These are phyloP conservation scores for Pythium monospermum DNA, from an alignment of 352 stramenopile species.

Conservation along the genomic window DNA sequence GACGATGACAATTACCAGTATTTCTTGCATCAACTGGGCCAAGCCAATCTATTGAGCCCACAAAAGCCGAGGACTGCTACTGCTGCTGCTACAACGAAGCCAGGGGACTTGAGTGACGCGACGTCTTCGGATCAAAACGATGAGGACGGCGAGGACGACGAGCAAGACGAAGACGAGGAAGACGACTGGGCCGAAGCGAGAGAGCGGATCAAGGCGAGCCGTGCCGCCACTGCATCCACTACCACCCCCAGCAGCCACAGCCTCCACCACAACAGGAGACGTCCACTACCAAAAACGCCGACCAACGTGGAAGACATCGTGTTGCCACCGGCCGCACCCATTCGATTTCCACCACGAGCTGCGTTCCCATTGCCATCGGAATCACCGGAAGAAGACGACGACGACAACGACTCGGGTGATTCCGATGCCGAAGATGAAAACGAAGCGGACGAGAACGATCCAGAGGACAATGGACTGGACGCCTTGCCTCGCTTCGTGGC, in stretches of 20 bases:
- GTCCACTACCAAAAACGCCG: background rate
- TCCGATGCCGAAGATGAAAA: slow-evolving; percentile 15
- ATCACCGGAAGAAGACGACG: background rate
- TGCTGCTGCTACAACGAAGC: background rate
- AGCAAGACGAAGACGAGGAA: slow-evolving; percentile 2
- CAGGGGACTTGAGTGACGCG: background rate
- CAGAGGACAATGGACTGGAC: slow-evolving; percentile 17
- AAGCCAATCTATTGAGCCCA: slow-evolving; percentile 39
- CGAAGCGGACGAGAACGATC: too few relatives aligned
- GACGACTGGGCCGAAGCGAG: slow-evolving; percentile 12
- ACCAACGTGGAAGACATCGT: slow-evolving; percentile 11
- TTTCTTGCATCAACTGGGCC: slow-evolving; percentile 52
- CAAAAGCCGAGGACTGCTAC: too few relatives aligned
- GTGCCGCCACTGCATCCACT: background rate
- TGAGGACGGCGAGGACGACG: too few relatives aligned
- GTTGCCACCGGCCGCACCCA: slow-evolving; percentile 11
- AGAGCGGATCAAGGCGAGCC: slow-evolving; percentile 3
- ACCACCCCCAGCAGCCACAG: background rate
- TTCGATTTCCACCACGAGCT: slow-evolving; percentile 9
- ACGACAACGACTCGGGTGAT: slow-evolving; percentile 1
- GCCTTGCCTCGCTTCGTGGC: slow-evolving; percentile 9
- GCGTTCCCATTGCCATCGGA: background rate
- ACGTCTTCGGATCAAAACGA: background rate
- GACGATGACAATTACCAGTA: slow-evolving; percentile 74
- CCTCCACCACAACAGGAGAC: slow-evolving; percentile 6